phyloP scores from a whole-genome alignment of 2,329 filamentous ascomycete genomes.

The Microdochium paspali region DNA sequence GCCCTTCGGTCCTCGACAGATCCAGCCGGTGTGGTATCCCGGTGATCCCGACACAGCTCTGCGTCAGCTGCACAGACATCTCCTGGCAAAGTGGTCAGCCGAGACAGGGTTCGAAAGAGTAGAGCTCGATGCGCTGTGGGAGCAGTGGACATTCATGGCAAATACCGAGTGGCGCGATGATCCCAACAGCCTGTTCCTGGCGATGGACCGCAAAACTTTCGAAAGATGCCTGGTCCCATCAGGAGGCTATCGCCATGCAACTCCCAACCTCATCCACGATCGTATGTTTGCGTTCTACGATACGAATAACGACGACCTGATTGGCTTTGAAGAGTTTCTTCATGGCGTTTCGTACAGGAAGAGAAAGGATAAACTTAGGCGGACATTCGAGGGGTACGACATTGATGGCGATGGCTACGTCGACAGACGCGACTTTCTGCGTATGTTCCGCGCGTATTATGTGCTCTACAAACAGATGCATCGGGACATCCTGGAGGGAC shows the following conservation, averaged over 20 bases:
- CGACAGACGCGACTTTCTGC: constrained; percentile 75
- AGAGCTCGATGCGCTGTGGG: constrained; percentile 88
- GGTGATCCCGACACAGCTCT: constrained; percentile 70
- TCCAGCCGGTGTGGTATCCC: constrained; percentile 78
- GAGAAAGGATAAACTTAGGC: constrained; percentile 57
- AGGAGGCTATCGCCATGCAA: constrained; percentile 66
- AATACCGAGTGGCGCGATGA: constrained; percentile 78
- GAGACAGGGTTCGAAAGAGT: constrained; percentile 76
- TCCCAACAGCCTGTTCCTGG: constrained; percentile 65
- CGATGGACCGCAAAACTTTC: constrained; percentile 89
- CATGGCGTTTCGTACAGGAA: constrained; percentile 67
- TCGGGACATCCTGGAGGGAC: constrained; percentile 67
- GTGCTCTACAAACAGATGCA: constrained; percentile 84
- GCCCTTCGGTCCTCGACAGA: constrained; percentile 70
- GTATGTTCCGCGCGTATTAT: constrained; percentile 89
- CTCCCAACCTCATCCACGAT: constrained; percentile 87
- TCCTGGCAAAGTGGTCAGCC: constrained; percentile 59
- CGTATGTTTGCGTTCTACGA: constrained; percentile 97
- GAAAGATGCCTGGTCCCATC: constrained; percentile 82
- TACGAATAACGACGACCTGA: constrained; percentile 76
- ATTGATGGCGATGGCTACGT: constrained; percentile 82
- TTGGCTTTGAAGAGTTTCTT: constrained; percentile 88
- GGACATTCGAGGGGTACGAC: constrained; percentile 84
- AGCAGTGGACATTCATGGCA: constrained; percentile 92
- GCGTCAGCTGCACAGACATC: constrained; percentile 53